phyloP scores from a whole-genome alignment of 2,329 filamentous ascomycete species.

The Botryotinia globosa region DNA sequence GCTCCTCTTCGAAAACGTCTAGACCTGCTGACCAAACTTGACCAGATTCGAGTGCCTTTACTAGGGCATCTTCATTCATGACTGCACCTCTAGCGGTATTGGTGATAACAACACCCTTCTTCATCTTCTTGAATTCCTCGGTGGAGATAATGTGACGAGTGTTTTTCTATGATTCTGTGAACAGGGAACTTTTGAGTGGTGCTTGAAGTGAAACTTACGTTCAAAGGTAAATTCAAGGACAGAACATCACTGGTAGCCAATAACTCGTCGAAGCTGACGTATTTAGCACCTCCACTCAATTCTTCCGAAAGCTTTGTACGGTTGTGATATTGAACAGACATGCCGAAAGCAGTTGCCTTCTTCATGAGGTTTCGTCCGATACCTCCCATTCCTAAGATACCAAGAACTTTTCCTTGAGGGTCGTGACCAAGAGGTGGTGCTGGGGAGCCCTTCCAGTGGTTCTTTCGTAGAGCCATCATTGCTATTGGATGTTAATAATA shows the following conservation, averaged over 20 bases:
- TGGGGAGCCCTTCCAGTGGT: slow-evolving; percentile 63
- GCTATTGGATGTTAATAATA: slow-evolving; percentile 34
- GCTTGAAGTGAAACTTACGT: slow-evolving; percentile 53
- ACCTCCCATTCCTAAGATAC: slow-evolving; percentile 82
- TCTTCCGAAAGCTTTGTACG: slow-evolving; percentile 58
- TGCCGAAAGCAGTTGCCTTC: slow-evolving; percentile 73
- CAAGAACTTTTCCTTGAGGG: slow-evolving; percentile 73
- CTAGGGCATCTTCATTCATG: slow-evolving; percentile 77
- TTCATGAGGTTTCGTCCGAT: slow-evolving; percentile 75
- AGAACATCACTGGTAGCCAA: slow-evolving; percentile 70
- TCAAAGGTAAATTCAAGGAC: slow-evolving; percentile 77
- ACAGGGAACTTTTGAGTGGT: background rate
- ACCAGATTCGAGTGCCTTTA: slow-evolving; percentile 66
- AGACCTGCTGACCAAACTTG: slow-evolving; percentile 69
- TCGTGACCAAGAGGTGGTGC: slow-evolving; percentile 66
- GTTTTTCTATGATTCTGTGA: slow-evolving; percentile 43
- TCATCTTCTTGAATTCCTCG: slow-evolving; percentile 72
- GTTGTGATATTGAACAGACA: slow-evolving; percentile 74
- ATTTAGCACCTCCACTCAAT: slow-evolving; percentile 55
- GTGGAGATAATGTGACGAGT: slow-evolving; percentile 75
- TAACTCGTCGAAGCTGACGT: slow-evolving; percentile 72
- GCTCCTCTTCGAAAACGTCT: slow-evolving; percentile 83
- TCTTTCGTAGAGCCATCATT: slow-evolving; percentile 63
- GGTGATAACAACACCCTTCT: slow-evolving; percentile 70
- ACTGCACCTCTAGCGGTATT: slow-evolving; percentile 83